These are phyloP conservation scores for Tetrapisispora phaffii DNA, from an alignment of 805 yeast genomes.

Conservation along the genomic window DNA sequence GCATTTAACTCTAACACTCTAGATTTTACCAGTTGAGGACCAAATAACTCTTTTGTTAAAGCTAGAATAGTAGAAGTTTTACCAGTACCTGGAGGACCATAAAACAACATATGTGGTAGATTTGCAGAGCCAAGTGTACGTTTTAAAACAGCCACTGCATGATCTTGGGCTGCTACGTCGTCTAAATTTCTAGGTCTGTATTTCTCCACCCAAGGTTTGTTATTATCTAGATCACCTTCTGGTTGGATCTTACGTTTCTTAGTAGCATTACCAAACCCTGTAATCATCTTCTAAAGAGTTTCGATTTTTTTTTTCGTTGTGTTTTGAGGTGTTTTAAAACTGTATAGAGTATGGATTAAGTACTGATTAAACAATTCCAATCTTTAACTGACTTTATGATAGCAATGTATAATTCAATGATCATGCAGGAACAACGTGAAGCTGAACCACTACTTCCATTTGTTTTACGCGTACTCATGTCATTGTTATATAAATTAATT, in stretches of 20 bases:
- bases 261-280: slow-evolving; percentile 14
- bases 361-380: too few species aligned
- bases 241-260: slow-evolving; percentile 24
- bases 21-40: slow-evolving; percentile 54
- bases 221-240: slow-evolving; percentile 14
- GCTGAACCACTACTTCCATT: too few species aligned
- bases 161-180: slow-evolving; percentile 87
- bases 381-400: too few species aligned
- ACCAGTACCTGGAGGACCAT: slow-evolving; percentile 93
- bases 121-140: slow-evolving; percentile 72
- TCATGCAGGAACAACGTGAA: too few species aligned
- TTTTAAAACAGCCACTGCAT: slow-evolving; percentile 74
- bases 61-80: slow-evolving; percentile 84
- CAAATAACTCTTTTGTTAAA: slow-evolving; percentile 68
- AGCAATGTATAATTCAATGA: too few species aligned
- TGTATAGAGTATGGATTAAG: too few species aligned
- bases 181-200: slow-evolving; percentile 81
- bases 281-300: slow-evolving; percentile 10
- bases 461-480: too few species aligned
- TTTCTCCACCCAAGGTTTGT: slow-evolving; percentile 88
- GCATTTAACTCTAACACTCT: slow-evolving; percentile 81
- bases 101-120: slow-evolving; percentile 83
- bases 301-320: neutral
- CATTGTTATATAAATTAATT: too few species aligned
- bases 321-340: too few species aligned